phyloP scores from a whole-genome alignment of 2,329 filamentous ascomycete species.

The Celoporthe dispersa region DNA sequence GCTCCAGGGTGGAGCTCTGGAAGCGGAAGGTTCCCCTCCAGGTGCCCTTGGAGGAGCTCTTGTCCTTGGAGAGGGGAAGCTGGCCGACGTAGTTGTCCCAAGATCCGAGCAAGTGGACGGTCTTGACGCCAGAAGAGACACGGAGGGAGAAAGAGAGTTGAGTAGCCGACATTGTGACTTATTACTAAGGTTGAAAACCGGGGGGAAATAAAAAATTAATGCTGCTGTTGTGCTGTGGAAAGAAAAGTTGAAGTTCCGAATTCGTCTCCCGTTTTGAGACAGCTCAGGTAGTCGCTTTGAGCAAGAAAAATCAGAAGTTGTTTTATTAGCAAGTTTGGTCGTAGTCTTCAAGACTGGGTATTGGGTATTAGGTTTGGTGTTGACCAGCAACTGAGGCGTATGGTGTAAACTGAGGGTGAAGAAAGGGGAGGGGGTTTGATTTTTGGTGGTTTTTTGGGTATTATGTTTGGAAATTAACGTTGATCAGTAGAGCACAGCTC shows the following conservation, averaged over 20 bases:
- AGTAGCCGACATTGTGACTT: constrained; percentile 78
- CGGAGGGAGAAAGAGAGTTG: constrained; percentile 96
- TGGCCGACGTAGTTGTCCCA: constrained; percentile 98
- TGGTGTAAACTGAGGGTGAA: constrained; percentile 35
- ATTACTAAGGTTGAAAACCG: constrained; percentile 38
- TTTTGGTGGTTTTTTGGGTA: constrained; percentile 28
- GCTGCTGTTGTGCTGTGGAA: constrained; percentile 32
- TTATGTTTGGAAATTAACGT: constrained; percentile 31
- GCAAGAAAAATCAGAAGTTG: constrained; percentile 61
- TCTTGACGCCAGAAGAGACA: constrained; percentile 95
- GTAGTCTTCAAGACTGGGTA: constrained; percentile 37
- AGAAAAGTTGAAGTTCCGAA: constrained; percentile 42
- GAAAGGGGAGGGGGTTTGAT: constrained; percentile 37
- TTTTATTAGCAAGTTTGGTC: constrained; percentile 46
- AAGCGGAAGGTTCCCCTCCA: constrained; percentile 98
- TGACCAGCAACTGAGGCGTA: constrained; percentile 54
- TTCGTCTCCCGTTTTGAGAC: constrained; percentile 28
- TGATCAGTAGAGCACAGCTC: constrained; percentile 44
- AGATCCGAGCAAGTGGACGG: constrained; percentile 94
- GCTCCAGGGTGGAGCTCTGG: constrained; percentile 81
- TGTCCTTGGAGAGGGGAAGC: constrained; percentile 91
- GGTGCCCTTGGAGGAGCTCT: constrained; percentile 80
- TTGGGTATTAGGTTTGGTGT: constrained; percentile 44
- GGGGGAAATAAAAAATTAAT: constrained; percentile 39
- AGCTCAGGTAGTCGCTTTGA: constrained; percentile 45